Percentiles rank a stretch among this genome's conserved stretches.
phyloP scores from a whole-genome alignment of 2,329 filamentous ascomycete species.

The Penicillium corylophilum region DNA sequence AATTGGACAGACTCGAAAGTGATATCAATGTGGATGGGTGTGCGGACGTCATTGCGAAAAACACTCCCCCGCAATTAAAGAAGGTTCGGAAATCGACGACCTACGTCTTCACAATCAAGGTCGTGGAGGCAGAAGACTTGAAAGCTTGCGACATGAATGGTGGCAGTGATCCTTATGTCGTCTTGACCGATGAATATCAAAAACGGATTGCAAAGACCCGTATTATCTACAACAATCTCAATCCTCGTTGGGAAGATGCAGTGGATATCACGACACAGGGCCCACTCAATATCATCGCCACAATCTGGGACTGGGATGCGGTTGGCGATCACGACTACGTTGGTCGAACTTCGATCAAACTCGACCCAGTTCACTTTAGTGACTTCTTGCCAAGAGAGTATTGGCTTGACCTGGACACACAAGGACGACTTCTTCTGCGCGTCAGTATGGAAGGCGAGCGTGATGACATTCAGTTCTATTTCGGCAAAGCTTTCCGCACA shows the following conservation, averaged over 20 bases:
- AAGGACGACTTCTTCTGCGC: conserved; percentile 81
- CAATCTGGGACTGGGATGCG: conserved; percentile 97
- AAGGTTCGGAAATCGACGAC: conserved; percentile 71
- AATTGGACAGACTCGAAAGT: conserved; percentile 85
- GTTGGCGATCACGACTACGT: conserved; percentile 98
- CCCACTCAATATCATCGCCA: conserved; percentile 90
- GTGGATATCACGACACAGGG: conserved; percentile 93
- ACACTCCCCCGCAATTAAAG: conserved; percentile 70
- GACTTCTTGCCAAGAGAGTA: conserved; percentile 96
- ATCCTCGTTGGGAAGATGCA: conserved; percentile 95
- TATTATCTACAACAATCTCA: conserved; percentile 84
- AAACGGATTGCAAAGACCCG: conserved; percentile 94
- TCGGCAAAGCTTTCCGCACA: conserved; percentile 93
- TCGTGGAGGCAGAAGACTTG: conserved; percentile 94
- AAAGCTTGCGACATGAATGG: conserved; percentile 98
- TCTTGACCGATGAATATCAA: conserved; percentile 95
- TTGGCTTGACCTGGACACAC: conserved; percentile 95
- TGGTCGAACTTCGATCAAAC: conserved; percentile 90
- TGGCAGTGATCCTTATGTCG: conserved; percentile 92
- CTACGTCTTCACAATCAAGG: conserved; percentile 98
- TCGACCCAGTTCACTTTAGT: conserved; percentile 96
- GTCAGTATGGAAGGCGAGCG: conserved; percentile 99
- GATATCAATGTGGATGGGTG: conserved; percentile 90
- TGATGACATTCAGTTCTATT: conserved; percentile 98
- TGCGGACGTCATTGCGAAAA: conserved; percentile 73